Evolutionary conservation across 164 flowering plant species (phyloP), one percentile per base, ranked within the genome.

Genomic region (Tinospora cordifolia): DNA sequence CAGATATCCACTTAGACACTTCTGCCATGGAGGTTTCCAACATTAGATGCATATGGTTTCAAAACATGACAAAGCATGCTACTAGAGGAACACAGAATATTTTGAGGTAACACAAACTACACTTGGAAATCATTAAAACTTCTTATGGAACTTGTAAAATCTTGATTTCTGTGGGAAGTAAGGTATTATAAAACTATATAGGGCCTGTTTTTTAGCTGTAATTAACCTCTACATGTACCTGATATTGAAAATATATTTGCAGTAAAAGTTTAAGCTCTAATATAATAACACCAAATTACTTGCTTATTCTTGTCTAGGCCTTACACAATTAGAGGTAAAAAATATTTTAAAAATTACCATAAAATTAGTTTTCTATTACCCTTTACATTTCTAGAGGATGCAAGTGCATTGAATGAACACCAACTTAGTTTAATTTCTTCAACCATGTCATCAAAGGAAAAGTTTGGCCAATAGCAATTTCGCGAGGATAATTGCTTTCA

Each of bases 1-100:
- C 41, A 59, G 85, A 77, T 84, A 87, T 83, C 98, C 97, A 93
- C 76, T 77, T 85, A 60, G 76, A 79, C 13, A 8, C 36, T 21
- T 70, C 92, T 88, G 86, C 34, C 75, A 75, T 44, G 63, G 40
- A 67, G 14, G 22, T 44, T 57, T 46, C 30, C 66, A 67, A 58
- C 71, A 69, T 67, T 51, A 78, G 72, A 26, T 17, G 19, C 27
- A 27, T 39, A 3, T 19, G 26, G 68, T 21, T 27, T 63, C 58
- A 41, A 73, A 17, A 49, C 25, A 34, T 12, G 38, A 27, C 8
- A 73, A 6, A 9, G 24, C 26, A 46, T 19, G 51, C 15, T 46
- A 30, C 13, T 59, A 36, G 3, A 62, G 0, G 26, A 40, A 39
- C 41, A 22, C 30, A 58, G 2, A 34, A 72, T 58, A 27, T 9